Conservation (phyloP, 495 filamentous ascomycete species). For the Penicillium odoratum region DNA sequence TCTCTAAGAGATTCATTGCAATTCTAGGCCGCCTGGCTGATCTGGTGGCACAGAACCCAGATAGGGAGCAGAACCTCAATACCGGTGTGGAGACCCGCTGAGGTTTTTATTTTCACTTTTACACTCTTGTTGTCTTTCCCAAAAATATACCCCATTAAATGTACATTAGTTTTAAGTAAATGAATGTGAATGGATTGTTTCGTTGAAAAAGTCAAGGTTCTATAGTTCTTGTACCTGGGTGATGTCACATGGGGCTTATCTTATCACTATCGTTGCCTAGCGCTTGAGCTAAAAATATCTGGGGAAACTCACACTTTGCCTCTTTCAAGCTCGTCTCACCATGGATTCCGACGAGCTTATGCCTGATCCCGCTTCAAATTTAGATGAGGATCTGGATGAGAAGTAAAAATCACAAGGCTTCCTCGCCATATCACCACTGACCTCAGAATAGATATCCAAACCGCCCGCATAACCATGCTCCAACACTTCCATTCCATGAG, state of each 20-base stretch:
- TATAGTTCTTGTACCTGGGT: neutral
- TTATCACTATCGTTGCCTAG: slow-evolving; percentile 28
- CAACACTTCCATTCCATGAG: slow-evolving; percentile 80
- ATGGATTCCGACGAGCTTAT: slow-evolving; percentile 53
- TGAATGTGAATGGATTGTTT: neutral
- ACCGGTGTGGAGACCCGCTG: slow-evolving; percentile 7
- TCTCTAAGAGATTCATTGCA: slow-evolving; percentile 33
- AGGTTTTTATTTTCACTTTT: slow-evolving; percentile 1
- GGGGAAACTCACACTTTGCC: slow-evolving; percentile 24
- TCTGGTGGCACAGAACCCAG: slow-evolving; percentile 13
- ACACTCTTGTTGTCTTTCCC: neutral
- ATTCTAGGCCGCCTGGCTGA: slow-evolving; percentile 34
- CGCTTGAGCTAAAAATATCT: slow-evolving; percentile 29
- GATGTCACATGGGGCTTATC: slow-evolving; percentile 22
- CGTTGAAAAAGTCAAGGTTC: neutral
- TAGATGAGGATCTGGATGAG: slow-evolving; percentile 59
- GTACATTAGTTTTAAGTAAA: neutral
- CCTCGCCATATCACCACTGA: slow-evolving; percentile 25
- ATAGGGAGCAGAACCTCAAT: slow-evolving; percentile 7
- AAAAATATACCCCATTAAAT: neutral
- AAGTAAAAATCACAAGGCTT: slow-evolving; percentile 49
- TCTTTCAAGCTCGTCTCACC: slow-evolving; percentile 11
- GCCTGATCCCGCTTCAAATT: slow-evolving; percentile 13
- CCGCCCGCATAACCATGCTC: slow-evolving; percentile 74
- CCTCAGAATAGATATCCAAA: slow-evolving; percentile 67